These are phyloP conservation scores for Elymus sibiricus DNA, from an alignment of 176 grass and related monocot genomes.

Conservation along the genomic window DNA sequence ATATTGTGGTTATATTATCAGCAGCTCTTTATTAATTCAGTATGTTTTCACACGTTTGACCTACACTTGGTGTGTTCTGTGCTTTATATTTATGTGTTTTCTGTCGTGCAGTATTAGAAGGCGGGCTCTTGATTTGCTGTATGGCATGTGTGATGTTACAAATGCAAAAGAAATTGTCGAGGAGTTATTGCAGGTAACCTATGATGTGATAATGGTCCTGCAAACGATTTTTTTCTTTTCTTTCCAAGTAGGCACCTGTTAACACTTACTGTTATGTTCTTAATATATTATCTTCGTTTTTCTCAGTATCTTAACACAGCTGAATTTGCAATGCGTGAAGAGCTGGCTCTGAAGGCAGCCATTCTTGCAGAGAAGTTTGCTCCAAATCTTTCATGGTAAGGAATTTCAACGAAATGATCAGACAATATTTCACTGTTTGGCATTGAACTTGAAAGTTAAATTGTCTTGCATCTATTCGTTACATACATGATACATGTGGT, in stretches of 20 bases:
- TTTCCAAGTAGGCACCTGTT: not conserved
- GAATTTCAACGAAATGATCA: conserved; percentile 1
- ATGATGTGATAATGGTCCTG: not conserved
- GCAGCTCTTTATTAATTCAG: conserved; percentile 6
- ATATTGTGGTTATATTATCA: not conserved
- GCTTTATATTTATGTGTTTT: conserved; percentile 23
- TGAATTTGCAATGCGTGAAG: conserved; percentile 97
- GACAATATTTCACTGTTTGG: not conserved
- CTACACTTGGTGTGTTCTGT: not conserved
- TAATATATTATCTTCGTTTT: conserved; percentile 32
- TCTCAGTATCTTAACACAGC: conserved; percentile 96
- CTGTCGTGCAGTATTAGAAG: conserved; percentile 88
- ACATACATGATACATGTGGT: not conserved
- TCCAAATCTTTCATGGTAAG: conserved; percentile 97
- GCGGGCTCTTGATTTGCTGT: conserved; percentile 94
- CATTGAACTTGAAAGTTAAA: not conserved
- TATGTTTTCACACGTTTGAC: not conserved
- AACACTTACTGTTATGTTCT: conserved; percentile 5
- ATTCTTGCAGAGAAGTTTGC: conserved; percentile 98
- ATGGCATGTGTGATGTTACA: conserved; percentile 99
- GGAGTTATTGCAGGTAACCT: conserved; percentile 91
- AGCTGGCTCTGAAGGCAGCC: conserved; percentile 91
- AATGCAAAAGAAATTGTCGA: conserved; percentile 99
- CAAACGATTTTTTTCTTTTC: not conserved
- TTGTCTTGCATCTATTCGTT: not conserved